Percentiles rank a stretch among this genome's conserved stretches.
Evolutionary conservation across 2,329 filamentous ascomycete species (phyloP).

Genomic region (Cadophora gregata): DNA sequence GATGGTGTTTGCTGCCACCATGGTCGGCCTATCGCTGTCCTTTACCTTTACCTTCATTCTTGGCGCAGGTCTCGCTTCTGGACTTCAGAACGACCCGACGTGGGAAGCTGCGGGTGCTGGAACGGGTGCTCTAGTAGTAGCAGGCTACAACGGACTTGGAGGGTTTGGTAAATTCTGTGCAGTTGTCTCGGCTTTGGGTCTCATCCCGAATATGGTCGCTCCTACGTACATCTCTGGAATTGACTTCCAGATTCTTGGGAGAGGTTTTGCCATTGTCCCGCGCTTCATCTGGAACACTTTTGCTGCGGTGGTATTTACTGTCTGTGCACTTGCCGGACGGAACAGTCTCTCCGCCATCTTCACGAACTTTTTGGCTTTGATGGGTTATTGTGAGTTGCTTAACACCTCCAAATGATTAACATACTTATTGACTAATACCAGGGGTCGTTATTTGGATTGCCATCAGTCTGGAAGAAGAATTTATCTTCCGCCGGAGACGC

Average conservation of each 20-base stretch:
- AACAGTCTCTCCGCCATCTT: constrained; percentile 67
- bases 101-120: constrained; percentile 66
- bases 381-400: constrained; percentile 65
- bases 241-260: constrained; percentile 71
- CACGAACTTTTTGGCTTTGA: constrained; percentile 71
- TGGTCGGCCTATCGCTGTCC: constrained; percentile 60
- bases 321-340: constrained; percentile 68
- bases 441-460: constrained; percentile 67
- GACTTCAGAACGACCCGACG: constrained; percentile 55
- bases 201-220: constrained; percentile 70
- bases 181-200: constrained; percentile 66
- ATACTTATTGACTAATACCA: not conserved
- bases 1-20: constrained; percentile 62
- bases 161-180: constrained; percentile 71
- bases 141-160: constrained; percentile 63
- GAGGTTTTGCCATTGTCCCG: constrained; percentile 62
- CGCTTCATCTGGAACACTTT: constrained; percentile 69
- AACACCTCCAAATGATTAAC: not conserved
- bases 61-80: constrained; percentile 67
- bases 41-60: constrained; percentile 66
- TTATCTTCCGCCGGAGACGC: constrained; percentile 60
- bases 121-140: constrained; percentile 68
- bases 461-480: constrained; percentile 65
- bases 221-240: constrained; percentile 69
- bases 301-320: constrained; percentile 65